A percentile compares a stretch with the other conserved stretches of the same genome.
Conservation (phyloP, 2,329 filamentous ascomycete genomes). For the Lithohypha guttulata region DNA sequence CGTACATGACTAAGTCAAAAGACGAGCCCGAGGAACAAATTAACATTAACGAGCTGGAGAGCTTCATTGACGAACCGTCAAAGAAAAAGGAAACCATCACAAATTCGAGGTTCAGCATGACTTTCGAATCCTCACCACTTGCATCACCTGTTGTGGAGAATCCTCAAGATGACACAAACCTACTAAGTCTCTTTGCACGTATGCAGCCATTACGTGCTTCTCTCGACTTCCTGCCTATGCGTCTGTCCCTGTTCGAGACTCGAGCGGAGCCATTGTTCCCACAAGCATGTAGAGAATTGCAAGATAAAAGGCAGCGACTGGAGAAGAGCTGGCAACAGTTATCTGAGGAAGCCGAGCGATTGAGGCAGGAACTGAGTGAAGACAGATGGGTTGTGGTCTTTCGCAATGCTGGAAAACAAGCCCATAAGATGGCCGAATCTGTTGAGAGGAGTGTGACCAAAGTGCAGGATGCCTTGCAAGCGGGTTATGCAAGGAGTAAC, state of each 20-base stretch:
- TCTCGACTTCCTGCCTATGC: conserved; percentile 91
- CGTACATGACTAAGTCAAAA: conserved; percentile 51
- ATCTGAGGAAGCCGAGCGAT: conserved; percentile 76
- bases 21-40: conserved; percentile 49
- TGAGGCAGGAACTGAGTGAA: conserved; percentile 83
- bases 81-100: conserved; percentile 39
- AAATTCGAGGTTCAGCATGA: conserved; percentile 55
- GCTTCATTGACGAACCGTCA: conserved; percentile 76
- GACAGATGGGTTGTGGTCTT: conserved; percentile 96
- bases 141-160: conserved; percentile 34
- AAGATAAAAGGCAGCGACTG: conserved; percentile 60
- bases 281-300: conserved; percentile 79
- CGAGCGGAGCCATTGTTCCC: conserved; percentile 73
- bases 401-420: conserved; percentile 79
- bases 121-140: conserved; percentile 39
- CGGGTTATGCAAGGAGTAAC: conserved; percentile 62
- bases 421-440: conserved; percentile 93
- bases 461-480: conserved; percentile 67
- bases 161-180: conserved; percentile 70
- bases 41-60: conserved; percentile 83
- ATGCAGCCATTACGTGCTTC: conserved; percentile 92
- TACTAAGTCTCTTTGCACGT: conserved; percentile 81
- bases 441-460: conserved; percentile 79
- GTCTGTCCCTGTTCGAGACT: conserved; percentile 72
- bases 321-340: conserved; percentile 82